A percentile compares a stretch with the other conserved stretches of the same genome.
phyloP scores from a whole-genome alignment of 306 rosid genomes.

The Prosopis cineraria region DNA sequence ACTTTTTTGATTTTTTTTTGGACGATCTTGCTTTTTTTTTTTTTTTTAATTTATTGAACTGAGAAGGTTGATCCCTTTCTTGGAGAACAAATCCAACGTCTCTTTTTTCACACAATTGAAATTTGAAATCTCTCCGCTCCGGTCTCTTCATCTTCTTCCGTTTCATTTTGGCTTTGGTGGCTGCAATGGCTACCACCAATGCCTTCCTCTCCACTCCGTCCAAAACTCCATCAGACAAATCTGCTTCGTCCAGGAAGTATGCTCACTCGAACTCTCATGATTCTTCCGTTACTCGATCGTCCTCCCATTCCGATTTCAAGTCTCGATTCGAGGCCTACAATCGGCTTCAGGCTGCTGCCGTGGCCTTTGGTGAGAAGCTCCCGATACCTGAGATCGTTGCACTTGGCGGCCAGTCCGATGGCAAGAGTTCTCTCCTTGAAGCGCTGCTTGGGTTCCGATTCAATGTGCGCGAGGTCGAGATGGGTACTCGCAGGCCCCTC shows the following conservation, averaged over 20 bases:
- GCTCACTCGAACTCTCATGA: conserved; percentile 28
- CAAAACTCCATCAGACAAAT: conserved; percentile 58
- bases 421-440: conserved; percentile 89
- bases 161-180: background rate
- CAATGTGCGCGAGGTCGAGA: conserved; percentile 95
- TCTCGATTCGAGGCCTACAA: conserved; percentile 93
- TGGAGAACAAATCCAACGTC: background rate
- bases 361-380: conserved; percentile 89
- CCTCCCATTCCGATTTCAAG: conserved; percentile 37
- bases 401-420: conserved; percentile 89
- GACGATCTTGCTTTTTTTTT: no score
- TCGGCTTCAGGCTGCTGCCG: conserved; percentile 89
- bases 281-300: conserved; percentile 28
- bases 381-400: conserved; percentile 96
- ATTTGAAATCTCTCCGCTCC: conserved; percentile 28
- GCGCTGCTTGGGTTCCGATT: conserved; percentile 90
- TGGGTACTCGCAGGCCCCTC: conserved; percentile 96
- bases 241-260: conserved; percentile 46
- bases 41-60: background rate
- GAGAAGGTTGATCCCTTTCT: background rate
- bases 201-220: conserved; percentile 48
- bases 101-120: conserved; percentile 26
- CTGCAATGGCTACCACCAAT: conserved; percentile 52
- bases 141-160: background rate
- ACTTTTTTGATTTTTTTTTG: background rate